A percentile compares a stretch with the other conserved stretches of the same genome.
Conservation (phyloP, 2,329 filamentous ascomycete genomes). For the Cercospora citrullina region DNA sequence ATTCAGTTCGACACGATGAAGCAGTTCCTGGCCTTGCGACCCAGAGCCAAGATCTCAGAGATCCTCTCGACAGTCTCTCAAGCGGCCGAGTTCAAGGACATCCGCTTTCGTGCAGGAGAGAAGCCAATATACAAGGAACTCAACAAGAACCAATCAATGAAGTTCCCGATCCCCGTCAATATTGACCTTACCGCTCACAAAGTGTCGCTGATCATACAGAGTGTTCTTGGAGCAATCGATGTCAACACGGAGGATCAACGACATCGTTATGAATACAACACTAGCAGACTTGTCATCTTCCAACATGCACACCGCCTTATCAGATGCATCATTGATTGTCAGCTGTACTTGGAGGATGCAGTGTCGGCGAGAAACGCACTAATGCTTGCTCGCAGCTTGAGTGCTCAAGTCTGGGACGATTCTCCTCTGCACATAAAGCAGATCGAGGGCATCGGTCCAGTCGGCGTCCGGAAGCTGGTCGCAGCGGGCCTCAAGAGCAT, state of each 20-base stretch:
- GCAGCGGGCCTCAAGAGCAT: constrained; percentile 70
- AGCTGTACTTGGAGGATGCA: constrained; percentile 63
- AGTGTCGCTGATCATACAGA: constrained; percentile 74
- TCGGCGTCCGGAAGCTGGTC: constrained; percentile 71
- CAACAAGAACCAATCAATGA: constrained; percentile 68
- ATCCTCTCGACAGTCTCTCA: constrained; percentile 67
- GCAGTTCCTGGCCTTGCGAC: constrained; percentile 62
- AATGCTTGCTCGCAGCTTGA: constrained; percentile 74
- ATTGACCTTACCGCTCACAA: constrained; percentile 70
- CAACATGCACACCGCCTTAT: constrained; percentile 68
- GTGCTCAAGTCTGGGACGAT: constrained; percentile 78
- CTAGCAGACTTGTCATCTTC: constrained; percentile 65
- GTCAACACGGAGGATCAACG: constrained; percentile 59
- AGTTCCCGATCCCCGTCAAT: constrained; percentile 69
- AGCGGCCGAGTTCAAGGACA: constrained; percentile 70
- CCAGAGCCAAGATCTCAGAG: constrained; percentile 61
- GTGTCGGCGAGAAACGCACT: constrained; percentile 67
- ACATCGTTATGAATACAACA: constrained; percentile 57
- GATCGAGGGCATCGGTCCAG: constrained; percentile 73
- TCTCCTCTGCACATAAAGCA: constrained; percentile 80
- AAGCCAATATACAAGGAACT: constrained; percentile 69
- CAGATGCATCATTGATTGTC: constrained; percentile 75
- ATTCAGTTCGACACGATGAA: constrained; percentile 79
- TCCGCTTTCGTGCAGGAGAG: constrained; percentile 70
- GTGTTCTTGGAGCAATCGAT: constrained; percentile 67